Base-by-base conservation (phyloP, 345 rosid species). In the Populus pruinosa region DNA sequence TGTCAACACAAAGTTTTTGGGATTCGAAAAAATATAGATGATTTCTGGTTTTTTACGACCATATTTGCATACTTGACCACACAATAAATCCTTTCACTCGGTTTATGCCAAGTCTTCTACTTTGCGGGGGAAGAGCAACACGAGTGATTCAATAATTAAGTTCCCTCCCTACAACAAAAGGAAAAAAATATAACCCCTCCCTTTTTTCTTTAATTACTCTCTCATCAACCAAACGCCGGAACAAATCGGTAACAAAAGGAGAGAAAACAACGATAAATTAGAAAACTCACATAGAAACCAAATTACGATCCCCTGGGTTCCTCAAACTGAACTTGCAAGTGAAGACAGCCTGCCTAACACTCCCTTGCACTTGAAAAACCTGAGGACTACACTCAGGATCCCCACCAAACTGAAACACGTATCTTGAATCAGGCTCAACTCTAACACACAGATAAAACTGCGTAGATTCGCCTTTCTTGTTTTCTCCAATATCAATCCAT, bases 381-480 rank as follows among this genome's bases (percentile, higher is more conserved):
- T 91, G 99, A 16, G 99, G 99, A 65, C 98, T 96, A 35, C 98
- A 91, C 88, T 91, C 99, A 1, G 99, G 97, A 77, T 92, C 94
- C 4, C 97, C 94, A 50, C 87, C 98, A 74, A 92, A 96, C 81
- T 87, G 92, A 66, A 96, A 93, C 31, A 93, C 92, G 69, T 91
- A 96, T 83, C 99, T 89, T 10, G 99, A 98, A 67, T 96, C 96
- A 13, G 97, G 90, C 80, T 96, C 96, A 1, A 84, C 91, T 78
- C 89, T 87, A 39, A 91, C 89, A 41, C 85, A 85, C 55, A 86
- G 49, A 71, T 84, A 86, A 77, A 96, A 78, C 78, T 91, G 85
- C 33, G 89, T 67, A 13, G 75, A 71, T 14, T 86, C 83, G 43
- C 86, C 86, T 29, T 81, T 68, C 41, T 85, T 86, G 17, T 75